Percentiles rank a stretch among this genome's conserved stretches.
Evolutionary conservation across 1,284 basidiomycete species (phyloP).

Genomic region (Puccinia triticina): DNA sequence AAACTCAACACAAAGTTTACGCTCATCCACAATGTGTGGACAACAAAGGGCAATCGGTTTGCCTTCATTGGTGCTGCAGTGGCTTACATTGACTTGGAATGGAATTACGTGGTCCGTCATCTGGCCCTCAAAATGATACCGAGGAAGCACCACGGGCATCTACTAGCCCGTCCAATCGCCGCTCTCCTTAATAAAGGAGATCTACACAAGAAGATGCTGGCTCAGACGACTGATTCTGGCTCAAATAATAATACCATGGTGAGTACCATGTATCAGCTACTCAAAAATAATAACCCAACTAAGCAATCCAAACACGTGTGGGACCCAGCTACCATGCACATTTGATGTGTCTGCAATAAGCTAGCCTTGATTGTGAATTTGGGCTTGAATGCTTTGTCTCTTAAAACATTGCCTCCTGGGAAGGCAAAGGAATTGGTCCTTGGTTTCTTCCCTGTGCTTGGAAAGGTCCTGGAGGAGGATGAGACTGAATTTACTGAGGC

Average conservation of each 20-base stretch:
- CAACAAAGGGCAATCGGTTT: too few relatives aligned
- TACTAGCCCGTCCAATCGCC: background rate
- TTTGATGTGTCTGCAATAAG: conserved; percentile 32
- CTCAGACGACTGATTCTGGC: conserved; percentile 12
- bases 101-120: too few relatives aligned
- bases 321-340: conserved; percentile 18
- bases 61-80: too few relatives aligned
- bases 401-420: conserved; percentile 5
- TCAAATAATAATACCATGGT: conserved; percentile 31
- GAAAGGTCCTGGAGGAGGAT: conserved; percentile 17
- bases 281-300: background rate
- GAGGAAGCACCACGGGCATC: background rate
- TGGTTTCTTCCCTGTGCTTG: background rate
- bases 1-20: conserved; percentile 1
- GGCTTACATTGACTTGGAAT: too few relatives aligned
- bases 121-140: too few relatives aligned
- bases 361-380: conserved; percentile 31
- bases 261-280: background rate
- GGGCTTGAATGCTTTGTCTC: background rate
- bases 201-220: background rate
- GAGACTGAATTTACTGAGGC: too few relatives aligned
- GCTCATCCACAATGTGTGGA: conserved; percentile 14
- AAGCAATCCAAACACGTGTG: background rate
- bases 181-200: background rate
- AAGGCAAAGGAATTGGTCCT: background rate